Conservation (phyloP, 805 yeast genomes). For the Diddensiella transvaalensis region DNA sequence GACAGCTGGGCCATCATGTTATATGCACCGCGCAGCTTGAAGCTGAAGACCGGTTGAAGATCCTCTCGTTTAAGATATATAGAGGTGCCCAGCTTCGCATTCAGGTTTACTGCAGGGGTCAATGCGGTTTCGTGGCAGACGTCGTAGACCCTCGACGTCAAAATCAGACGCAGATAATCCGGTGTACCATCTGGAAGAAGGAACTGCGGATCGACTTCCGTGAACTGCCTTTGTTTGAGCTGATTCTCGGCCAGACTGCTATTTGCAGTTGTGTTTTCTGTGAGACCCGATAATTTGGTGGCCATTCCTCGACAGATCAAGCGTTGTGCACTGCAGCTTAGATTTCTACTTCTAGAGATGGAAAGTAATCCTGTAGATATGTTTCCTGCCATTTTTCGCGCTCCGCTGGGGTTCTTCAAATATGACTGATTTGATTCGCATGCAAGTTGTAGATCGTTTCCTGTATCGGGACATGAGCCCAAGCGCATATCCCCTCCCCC, state of each 20-base stretch:
- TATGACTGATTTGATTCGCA: no score
- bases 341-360: no score
- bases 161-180: constrained; percentile 86
- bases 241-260: neutral
- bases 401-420: no score
- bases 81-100: constrained; percentile 70
- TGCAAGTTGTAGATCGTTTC: no score
- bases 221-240: neutral
- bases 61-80: constrained; percentile 88
- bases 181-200: constrained; percentile 43
- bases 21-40: constrained; percentile 96
- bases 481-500: no score
- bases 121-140: constrained; percentile 90
- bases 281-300: constrained; percentile 8
- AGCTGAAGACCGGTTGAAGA: constrained; percentile 88
- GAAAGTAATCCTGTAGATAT: no score
- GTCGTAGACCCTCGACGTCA: constrained; percentile 92
- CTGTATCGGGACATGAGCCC: no score
- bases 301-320: neutral
- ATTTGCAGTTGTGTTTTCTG: constrained; percentile 4
- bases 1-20: constrained; percentile 88
- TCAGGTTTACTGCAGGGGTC: constrained; percentile 66
- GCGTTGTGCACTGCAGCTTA: neutral
- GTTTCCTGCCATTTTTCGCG: no score
- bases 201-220: constrained; percentile 12